These are phyloP conservation scores for Saturnispora serradocipensis DNA, from an alignment of 805 yeast species.

Conservation along the genomic window DNA sequence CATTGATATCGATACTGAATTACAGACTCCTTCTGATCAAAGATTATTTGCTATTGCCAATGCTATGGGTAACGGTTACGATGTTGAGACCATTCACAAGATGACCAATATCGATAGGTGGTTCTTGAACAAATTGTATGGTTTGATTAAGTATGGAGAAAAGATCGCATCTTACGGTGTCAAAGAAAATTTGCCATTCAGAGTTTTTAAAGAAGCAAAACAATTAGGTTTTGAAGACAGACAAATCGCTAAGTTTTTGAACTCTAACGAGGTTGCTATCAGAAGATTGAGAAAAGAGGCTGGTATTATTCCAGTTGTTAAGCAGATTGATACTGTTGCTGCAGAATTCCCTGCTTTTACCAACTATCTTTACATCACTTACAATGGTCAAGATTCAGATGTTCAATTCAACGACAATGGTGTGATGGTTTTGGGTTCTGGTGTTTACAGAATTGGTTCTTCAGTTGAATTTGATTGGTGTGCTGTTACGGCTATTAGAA, in stretches of 20 bases:
- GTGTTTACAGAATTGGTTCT: constrained; percentile 97
- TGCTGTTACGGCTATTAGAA: constrained; percentile 94
- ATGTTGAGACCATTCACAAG: constrained; percentile 87
- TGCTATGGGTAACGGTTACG: constrained; percentile 79
- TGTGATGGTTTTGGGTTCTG: constrained; percentile 93
- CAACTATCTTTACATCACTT: constrained; percentile 89
- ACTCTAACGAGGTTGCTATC: constrained; percentile 86
- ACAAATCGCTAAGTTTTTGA: constrained; percentile 83
- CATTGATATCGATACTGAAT: constrained; percentile 84
- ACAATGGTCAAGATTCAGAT: constrained; percentile 85
- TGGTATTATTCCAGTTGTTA: constrained; percentile 84
- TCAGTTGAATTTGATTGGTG: constrained; percentile 99
- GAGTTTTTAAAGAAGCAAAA: constrained; percentile 73
- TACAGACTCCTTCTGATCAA: constrained; percentile 96
- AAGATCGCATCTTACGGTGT: constrained; percentile 48
- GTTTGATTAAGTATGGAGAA: constrained; percentile 63
- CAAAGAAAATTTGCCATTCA: constrained; percentile 52
- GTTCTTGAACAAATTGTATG: constrained; percentile 83
- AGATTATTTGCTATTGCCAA: constrained; percentile 95
- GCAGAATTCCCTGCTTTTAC: constrained; percentile 98
- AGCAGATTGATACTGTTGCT: constrained; percentile 97
- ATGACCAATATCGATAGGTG: constrained; percentile 90
- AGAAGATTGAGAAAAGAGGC: constrained; percentile 81
- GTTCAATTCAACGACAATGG: constrained; percentile 84
- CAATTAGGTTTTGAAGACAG: constrained; percentile 96